Conservation (phyloP, 2,329 filamentous ascomycete species). For the Fusarium brachygibbosum region DNA sequence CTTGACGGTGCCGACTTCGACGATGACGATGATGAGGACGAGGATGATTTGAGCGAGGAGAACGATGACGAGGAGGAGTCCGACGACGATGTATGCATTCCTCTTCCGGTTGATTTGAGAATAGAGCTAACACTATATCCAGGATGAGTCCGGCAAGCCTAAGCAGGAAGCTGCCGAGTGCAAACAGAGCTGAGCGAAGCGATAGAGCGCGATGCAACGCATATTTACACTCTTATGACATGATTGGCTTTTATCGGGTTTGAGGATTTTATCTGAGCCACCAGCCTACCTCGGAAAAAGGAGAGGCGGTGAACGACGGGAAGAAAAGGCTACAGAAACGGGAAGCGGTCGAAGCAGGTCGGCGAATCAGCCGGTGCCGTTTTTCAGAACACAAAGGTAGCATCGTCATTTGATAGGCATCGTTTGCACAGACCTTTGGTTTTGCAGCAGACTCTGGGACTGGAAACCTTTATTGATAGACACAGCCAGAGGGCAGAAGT, state of each 20-base stretch:
- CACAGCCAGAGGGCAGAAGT: slow-evolving; percentile 48
- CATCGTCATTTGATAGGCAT: slow-evolving; percentile 50
- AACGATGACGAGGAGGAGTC: slow-evolving; percentile 86
- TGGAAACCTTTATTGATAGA: slow-evolving; percentile 48
- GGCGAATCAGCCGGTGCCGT: slow-evolving; percentile 47
- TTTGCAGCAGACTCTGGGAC: slow-evolving; percentile 46
- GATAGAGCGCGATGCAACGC: slow-evolving; percentile 54
- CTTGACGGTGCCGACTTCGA: slow-evolving; percentile 86
- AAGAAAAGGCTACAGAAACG: slow-evolving; percentile 49
- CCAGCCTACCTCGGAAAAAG: slow-evolving; percentile 40
- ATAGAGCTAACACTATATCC: slow-evolving; percentile 36
- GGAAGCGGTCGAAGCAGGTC: slow-evolving; percentile 47
- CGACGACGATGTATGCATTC: slow-evolving; percentile 76
- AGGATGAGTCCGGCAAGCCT: slow-evolving; percentile 90
- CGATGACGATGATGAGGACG: slow-evolving; percentile 94
- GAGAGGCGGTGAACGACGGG: slow-evolving; percentile 41
- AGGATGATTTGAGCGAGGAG: slow-evolving; percentile 86
- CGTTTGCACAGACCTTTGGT: slow-evolving; percentile 43
- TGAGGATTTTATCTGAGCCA: slow-evolving; percentile 45
- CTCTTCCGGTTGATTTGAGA: not conserved
- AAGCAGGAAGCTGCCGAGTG: slow-evolving; percentile 96
- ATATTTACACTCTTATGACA: slow-evolving; percentile 46
- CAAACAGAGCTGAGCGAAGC: slow-evolving; percentile 83
- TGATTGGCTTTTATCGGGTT: slow-evolving; percentile 45
- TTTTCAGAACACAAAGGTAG: slow-evolving; percentile 46